These are phyloP conservation scores for Rubia tinctorum DNA, from an alignment of 305 asterid genomes.

Conservation along the genomic window DNA sequence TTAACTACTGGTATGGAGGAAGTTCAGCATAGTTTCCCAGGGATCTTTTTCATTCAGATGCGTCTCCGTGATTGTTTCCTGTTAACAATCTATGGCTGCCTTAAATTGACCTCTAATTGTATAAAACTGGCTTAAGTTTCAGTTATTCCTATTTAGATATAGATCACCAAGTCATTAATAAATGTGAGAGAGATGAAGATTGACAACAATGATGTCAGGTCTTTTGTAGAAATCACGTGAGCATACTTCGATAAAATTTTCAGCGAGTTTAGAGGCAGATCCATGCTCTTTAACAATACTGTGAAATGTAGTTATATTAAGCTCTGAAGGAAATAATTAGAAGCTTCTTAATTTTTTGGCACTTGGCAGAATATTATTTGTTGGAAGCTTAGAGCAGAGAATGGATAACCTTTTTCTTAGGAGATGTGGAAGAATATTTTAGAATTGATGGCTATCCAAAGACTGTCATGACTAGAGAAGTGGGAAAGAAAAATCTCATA, in stretches of 20 bases:
- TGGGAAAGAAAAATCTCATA: background rate
- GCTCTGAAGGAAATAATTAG: background rate
- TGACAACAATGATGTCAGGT: background rate
- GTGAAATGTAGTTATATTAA: background rate
- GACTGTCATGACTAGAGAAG: background rate
- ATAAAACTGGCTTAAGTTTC: background rate
- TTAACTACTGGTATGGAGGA: background rate
- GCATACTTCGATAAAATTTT: background rate
- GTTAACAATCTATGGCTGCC: background rate
- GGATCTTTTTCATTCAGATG: background rate
- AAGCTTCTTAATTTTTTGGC: background rate
- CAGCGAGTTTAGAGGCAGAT: background rate
- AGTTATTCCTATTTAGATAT: background rate
- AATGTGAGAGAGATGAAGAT: background rate
- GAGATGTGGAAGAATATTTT: background rate
- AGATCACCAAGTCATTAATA: background rate
- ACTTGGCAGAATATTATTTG: background rate
- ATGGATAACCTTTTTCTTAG: background rate
- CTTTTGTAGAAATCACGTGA: background rate
- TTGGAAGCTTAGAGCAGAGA: background rate
- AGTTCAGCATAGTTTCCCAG: background rate
- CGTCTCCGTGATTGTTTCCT: slow-evolving; percentile 1
- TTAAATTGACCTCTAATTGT: background rate
- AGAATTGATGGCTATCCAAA: background rate
- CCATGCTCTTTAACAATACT: background rate